Conservation (phyloP, 2,329 filamentous ascomycete species). For the Pyricularia grisea region DNA sequence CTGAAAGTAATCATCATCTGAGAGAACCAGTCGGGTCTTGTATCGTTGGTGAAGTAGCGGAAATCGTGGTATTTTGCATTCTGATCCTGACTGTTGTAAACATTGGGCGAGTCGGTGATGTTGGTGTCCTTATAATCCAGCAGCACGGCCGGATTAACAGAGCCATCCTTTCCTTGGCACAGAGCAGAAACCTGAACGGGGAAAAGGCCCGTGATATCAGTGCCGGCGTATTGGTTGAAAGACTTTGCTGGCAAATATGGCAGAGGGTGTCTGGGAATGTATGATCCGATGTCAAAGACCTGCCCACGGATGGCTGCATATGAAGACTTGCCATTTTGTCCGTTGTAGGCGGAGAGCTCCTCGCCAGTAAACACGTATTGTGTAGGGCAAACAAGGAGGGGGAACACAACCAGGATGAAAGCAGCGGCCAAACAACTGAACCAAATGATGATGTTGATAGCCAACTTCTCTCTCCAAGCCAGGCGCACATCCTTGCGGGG, state of each 20-base stretch:
- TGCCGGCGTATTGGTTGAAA: constrained; percentile 73
- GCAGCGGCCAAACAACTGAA: constrained; percentile 64
- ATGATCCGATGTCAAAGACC: constrained; percentile 74
- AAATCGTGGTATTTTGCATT: constrained; percentile 90
- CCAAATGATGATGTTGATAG: constrained; percentile 98
- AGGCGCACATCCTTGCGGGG: constrained; percentile 82
- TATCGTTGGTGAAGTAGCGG: constrained; percentile 72
- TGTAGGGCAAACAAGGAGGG: constrained; percentile 77
- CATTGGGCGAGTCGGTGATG: constrained; percentile 53
- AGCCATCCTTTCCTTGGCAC: constrained; percentile 66
- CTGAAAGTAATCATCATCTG: constrained; percentile 78
- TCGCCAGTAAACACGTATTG: constrained; percentile 77
- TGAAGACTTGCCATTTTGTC: constrained; percentile 52
- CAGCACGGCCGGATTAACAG: constrained; percentile 60
- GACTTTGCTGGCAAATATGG: constrained; percentile 48
- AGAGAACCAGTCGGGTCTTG: constrained; percentile 81
- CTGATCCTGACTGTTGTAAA: constrained; percentile 56
- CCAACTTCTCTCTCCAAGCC: constrained; percentile 94
- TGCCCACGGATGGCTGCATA: constrained; percentile 81
- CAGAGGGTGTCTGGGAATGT: constrained; percentile 72
- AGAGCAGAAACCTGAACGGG: constrained; percentile 90
- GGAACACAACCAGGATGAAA: constrained; percentile 81
- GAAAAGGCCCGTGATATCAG: constrained; percentile 82
- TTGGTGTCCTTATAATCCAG: constrained; percentile 78
- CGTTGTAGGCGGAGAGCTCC: constrained; percentile 67